Evolutionary conservation across 1,284 basidiomycete genomes (phyloP).

Genomic region (Amylostereum areolatum): DNA sequence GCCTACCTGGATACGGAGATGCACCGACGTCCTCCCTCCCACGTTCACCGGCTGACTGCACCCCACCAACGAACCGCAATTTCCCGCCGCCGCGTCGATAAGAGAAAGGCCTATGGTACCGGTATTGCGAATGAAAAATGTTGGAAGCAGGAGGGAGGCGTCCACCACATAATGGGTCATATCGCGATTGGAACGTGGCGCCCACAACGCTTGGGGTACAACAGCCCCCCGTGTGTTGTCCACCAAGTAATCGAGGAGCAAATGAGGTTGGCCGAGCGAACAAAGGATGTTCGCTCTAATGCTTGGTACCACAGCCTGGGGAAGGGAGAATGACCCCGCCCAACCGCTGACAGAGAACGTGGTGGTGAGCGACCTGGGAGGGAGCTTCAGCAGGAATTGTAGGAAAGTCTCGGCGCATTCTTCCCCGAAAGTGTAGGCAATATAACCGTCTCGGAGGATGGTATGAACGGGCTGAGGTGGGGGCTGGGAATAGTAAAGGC

Average conservation of each 20-base stretch:
- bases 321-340: slow-evolving; percentile 7
- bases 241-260: slow-evolving; percentile 9
- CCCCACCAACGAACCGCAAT: slow-evolving; percentile 8
- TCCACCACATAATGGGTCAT: slow-evolving; percentile 11
- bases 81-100: slow-evolving; percentile 8
- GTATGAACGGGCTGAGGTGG: slow-evolving; percentile 5
- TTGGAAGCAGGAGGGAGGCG: slow-evolving; percentile 9
- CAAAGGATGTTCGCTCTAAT: slow-evolving; percentile 7
- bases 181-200: slow-evolving; percentile 10
- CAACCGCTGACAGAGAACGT: slow-evolving; percentile 8
- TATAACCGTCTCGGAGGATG: slow-evolving; percentile 9
- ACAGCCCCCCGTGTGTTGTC: slow-evolving; percentile 7
- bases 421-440: slow-evolving; percentile 5
- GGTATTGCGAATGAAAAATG: slow-evolving; percentile 11
- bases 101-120: slow-evolving; percentile 10
- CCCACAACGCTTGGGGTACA: slow-evolving; percentile 9
- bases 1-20: slow-evolving; percentile 10
- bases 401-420: slow-evolving; percentile 8
- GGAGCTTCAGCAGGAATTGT: slow-evolving; percentile 4
- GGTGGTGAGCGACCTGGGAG: slow-evolving; percentile 5
- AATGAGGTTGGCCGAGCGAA: slow-evolving; percentile 7
- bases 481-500: not conserved
- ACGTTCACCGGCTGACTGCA: slow-evolving; percentile 10
- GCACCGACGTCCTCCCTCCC: slow-evolving; percentile 10
- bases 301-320: not conserved